Base-by-base conservation (phyloP, 805 yeast genomes). In the Candida namnaoensis region DNA sequence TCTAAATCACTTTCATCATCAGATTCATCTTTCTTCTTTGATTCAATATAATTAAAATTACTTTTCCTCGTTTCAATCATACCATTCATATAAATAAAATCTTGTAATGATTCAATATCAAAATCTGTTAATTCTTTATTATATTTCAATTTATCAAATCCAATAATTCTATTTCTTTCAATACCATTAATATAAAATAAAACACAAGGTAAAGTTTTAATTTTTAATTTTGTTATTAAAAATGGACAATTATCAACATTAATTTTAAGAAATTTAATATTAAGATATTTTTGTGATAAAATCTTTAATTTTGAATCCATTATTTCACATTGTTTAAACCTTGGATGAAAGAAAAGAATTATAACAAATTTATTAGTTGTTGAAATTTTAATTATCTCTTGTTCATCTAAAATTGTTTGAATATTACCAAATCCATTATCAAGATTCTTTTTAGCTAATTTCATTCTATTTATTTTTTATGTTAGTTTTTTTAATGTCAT, bases 181-280 rank as follows among this genome's bases (percentile, higher is more conserved):
- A 68, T 59, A 1, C 90, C 90, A 33, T 72, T 64, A 11, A 62
- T 64, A 53, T 80, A 87, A 8, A 78, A 65, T 2, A 82, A 59
- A 3, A 86, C 78, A 48, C 79, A 80, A 0, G 96, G 96, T 5
- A 87, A 65, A 10, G 82, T 78, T 54, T 81, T 76, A 39, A 88
- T 69, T 3, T 67, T 64, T 34, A 88, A 67, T 53, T 76, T 78
- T 3, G 76, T 62, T 5, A 78, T 87, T 37, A 88, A 62, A 53
- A 87, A 87, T 4, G 95, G 88, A 1, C 90, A 83, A 34, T 72
- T 62, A 32, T 67, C 72, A 0, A 85, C 95, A 41, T 71, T 66
- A 5, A 83, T 71, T 37, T 72, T 67, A 19, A 72, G 58, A 44
- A 82, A 75, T 43, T 66, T 68, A 1, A 84, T 66, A 2, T 65